Evolutionary conservation across 2,329 filamentous ascomycete species (phyloP).

Genomic region (Aspergillus fumigatus): DNA sequence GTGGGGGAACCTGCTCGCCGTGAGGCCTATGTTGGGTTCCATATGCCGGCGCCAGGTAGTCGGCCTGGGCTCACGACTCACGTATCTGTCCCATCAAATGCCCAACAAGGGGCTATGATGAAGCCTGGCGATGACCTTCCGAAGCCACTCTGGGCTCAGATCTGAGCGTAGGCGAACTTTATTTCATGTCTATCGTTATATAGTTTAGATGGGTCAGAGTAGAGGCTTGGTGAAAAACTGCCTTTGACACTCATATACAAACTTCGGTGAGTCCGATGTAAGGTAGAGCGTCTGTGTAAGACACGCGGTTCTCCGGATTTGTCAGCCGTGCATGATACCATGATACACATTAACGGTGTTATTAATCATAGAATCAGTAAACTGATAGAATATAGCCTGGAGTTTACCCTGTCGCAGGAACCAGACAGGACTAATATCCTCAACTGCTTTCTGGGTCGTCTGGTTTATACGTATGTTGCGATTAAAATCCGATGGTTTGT

Average conservation of each 20-base stretch:
- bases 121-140: conserved; percentile 35
- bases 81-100: conserved; percentile 15
- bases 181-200: conserved; percentile 1
- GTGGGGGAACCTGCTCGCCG: conserved; percentile 65
- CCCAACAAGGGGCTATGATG: conserved; percentile 23
- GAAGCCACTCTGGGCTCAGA: conserved; percentile 33
- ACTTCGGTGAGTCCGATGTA: neutral
- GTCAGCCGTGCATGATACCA: neutral
- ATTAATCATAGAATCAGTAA: neutral
- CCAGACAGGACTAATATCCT: neutral
- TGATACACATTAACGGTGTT: neutral
- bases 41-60: conserved; percentile 30
- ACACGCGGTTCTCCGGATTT: neutral
- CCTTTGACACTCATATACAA: neutral
- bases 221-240: neutral
- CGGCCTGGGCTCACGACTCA: conserved; percentile 24
- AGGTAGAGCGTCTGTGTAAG: neutral
- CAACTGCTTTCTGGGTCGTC: neutral
- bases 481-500: neutral
- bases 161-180: conserved; percentile 19
- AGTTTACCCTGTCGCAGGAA: neutral
- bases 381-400: neutral
- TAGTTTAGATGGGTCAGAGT: neutral
- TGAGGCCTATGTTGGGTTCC: conserved; percentile 76
- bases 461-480: neutral